These are phyloP conservation scores for Epichloe elymi DNA, from an alignment of 2,329 filamentous ascomycete species.

Conservation along the genomic window DNA sequence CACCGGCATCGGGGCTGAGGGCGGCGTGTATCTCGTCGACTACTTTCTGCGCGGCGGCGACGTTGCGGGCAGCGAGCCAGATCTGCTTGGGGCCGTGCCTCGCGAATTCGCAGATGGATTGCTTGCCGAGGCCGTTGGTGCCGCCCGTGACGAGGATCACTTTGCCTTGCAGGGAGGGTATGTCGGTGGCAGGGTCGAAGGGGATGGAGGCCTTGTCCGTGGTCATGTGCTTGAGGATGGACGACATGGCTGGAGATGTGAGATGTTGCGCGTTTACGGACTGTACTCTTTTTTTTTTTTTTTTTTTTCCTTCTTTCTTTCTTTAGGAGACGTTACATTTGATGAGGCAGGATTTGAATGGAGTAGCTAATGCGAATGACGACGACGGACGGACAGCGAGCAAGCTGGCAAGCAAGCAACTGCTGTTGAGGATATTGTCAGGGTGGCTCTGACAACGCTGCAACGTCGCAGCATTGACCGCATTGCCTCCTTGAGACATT, in stretches of 20 bases:
- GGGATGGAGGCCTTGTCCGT: neutral
- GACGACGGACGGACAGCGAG: too few relatives aligned
- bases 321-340: neutral
- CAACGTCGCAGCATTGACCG: too few relatives aligned
- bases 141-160: slow-evolving; percentile 75
- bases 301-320: neutral
- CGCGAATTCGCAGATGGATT: slow-evolving; percentile 10
- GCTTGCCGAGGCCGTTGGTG: slow-evolving; percentile 64
- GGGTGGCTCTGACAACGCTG: too few relatives aligned
- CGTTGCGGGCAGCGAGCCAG: slow-evolving; percentile 20
- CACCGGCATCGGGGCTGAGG: slow-evolving; percentile 7
- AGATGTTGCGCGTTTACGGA: neutral
- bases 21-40: slow-evolving; percentile 22
- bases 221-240: neutral
- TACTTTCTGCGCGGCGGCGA: slow-evolving; percentile 21
- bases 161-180: slow-evolving; percentile 57
- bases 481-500: too few relatives aligned
- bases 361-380: too few relatives aligned
- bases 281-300: neutral
- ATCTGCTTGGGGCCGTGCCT: slow-evolving; percentile 11
- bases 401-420: too few relatives aligned
- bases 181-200: slow-evolving; percentile 19
- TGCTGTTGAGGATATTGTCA: too few relatives aligned
- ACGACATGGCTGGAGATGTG: neutral
- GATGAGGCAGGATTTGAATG: too few relatives aligned